Conservation (phyloP, 257 asterid species). For the Scutellaria baicalensis region DNA sequence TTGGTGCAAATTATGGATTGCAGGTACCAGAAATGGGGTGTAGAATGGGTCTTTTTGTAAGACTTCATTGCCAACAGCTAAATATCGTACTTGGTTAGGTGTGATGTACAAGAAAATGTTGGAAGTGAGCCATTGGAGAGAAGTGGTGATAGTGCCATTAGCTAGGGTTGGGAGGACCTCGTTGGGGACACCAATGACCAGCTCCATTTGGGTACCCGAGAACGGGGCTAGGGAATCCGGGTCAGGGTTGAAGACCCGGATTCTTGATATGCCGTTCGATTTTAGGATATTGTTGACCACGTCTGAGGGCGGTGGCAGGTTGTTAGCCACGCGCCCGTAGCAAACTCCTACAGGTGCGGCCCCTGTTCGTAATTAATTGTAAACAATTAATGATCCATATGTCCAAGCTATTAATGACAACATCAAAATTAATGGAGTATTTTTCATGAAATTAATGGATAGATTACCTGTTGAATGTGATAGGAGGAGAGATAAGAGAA, state of each 20-base stretch:
- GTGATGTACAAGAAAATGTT: constrained; percentile 37
- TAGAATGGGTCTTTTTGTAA: constrained; percentile 44
- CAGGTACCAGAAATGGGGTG: constrained; percentile 40
- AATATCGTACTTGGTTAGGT: constrained; percentile 44
- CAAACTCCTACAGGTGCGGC: constrained; percentile 67
- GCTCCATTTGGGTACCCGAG: constrained; percentile 42
- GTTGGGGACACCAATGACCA: constrained; percentile 62
- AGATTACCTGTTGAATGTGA: constrained; percentile 17
- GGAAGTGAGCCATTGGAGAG: constrained; percentile 47
- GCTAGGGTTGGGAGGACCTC: constrained; percentile 62
- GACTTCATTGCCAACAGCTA: constrained; percentile 63
- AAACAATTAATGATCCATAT: background rate
- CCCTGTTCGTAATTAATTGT: constrained; percentile 3
- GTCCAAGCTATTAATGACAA: too few species aligned
- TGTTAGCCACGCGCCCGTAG: constrained; percentile 49
- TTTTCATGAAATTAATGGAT: background rate
- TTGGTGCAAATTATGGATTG: constrained; percentile 39
- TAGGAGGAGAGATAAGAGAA: constrained; percentile 6
- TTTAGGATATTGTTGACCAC: constrained; percentile 37
- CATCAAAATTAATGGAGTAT: background rate
- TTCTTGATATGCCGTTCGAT: constrained; percentile 40
- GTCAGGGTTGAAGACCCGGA: constrained; percentile 58
- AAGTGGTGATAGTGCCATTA: constrained; percentile 27
- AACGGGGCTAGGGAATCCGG: constrained; percentile 41
- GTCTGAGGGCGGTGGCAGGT: constrained; percentile 44